phyloP scores from a whole-genome alignment of 2,329 filamentous ascomycete species.

The Cercospora sesami region DNA sequence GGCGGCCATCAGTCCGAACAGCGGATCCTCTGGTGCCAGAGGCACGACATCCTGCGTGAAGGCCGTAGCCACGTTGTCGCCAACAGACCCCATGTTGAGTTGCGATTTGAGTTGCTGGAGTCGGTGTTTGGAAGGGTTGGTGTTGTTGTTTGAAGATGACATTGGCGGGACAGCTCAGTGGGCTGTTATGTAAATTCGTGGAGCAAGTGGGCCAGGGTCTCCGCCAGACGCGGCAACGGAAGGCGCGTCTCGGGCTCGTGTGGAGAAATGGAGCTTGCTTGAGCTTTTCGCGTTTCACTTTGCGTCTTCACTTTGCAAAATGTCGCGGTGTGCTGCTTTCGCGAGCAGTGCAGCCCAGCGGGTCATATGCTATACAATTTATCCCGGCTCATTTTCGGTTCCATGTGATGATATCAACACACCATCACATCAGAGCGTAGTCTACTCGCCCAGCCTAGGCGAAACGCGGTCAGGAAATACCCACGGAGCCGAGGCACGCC shows the following conservation, averaged over 20 bases:
- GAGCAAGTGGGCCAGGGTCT: background rate
- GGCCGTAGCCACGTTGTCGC: conserved; percentile 25
- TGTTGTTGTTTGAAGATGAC: conserved; percentile 13
- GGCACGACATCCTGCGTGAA: conserved; percentile 34
- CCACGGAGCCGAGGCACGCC: conserved; percentile 13
- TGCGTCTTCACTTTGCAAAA: background rate
- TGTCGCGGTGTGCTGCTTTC: background rate
- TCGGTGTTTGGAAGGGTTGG: conserved; percentile 41
- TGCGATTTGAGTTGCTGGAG: conserved; percentile 34
- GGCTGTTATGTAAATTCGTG: conserved; percentile 6
- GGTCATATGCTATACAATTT: background rate
- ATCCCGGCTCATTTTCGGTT: conserved; percentile 3
- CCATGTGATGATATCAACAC: conserved; percentile 16
- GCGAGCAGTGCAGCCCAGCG: background rate
- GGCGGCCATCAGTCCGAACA: conserved; percentile 89
- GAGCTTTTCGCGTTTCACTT: background rate
- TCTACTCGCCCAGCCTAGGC: background rate
- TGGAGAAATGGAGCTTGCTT: conserved; percentile 5
- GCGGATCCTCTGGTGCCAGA: conserved; percentile 81
- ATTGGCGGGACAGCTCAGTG: conserved; percentile 24
- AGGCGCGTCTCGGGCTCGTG: conserved; percentile 3
- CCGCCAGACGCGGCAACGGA: conserved; percentile 1
- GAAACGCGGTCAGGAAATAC: background rate
- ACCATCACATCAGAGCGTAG: background rate
- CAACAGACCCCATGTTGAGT: conserved; percentile 24